These are phyloP conservation scores for Mucor irregularis DNA, from an alignment of 371 early-diverging fungal genomes.

Conservation along the genomic window DNA sequence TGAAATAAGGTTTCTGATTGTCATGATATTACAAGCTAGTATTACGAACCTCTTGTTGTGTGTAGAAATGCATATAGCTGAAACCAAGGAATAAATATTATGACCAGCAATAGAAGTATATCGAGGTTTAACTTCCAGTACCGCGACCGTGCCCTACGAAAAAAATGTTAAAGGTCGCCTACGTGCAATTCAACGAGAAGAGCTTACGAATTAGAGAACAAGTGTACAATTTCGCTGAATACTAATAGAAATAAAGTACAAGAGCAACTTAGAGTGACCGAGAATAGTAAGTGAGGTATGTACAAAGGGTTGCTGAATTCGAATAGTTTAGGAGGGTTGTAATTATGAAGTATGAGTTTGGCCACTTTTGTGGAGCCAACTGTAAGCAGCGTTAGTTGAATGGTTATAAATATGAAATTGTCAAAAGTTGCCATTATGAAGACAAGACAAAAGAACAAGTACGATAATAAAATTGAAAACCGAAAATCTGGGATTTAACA, in stretches of 20 bases:
- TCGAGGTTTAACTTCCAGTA: slow-evolving; percentile 78
- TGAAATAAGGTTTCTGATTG: neutral
- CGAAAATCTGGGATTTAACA: too few species aligned
- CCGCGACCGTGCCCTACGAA: slow-evolving; percentile 63
- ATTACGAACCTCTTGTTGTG: slow-evolving; percentile 26
- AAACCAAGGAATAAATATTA: slow-evolving; percentile 75
- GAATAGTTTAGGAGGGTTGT: slow-evolving; percentile 9
- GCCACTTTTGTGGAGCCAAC: slow-evolving; percentile 13
- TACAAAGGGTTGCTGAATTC: slow-evolving; percentile 4
- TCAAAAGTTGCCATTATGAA: slow-evolving; percentile 6
- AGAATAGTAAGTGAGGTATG: slow-evolving; percentile 64
- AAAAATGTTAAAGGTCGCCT: neutral
- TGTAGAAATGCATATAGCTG: slow-evolving; percentile 69
- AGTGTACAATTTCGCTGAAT: slow-evolving; percentile 76
- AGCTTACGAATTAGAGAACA: slow-evolving; percentile 67
- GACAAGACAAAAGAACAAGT: too few species aligned
- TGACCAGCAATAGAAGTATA: slow-evolving; percentile 63
- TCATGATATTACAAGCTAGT: neutral
- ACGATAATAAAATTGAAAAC: too few species aligned
- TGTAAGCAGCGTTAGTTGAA: slow-evolving; percentile 11
- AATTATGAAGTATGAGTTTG: slow-evolving; percentile 9
- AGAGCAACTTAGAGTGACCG: slow-evolving; percentile 74
- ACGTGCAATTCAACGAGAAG: neutral
- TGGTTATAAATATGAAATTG: slow-evolving; percentile 5
- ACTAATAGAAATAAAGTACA: slow-evolving; percentile 82